Evolutionary conservation across 116 monocot species (phyloP), one percentile per base, ranked within the genome.

Genomic region (Phalaenopsis hybrid): DNA sequence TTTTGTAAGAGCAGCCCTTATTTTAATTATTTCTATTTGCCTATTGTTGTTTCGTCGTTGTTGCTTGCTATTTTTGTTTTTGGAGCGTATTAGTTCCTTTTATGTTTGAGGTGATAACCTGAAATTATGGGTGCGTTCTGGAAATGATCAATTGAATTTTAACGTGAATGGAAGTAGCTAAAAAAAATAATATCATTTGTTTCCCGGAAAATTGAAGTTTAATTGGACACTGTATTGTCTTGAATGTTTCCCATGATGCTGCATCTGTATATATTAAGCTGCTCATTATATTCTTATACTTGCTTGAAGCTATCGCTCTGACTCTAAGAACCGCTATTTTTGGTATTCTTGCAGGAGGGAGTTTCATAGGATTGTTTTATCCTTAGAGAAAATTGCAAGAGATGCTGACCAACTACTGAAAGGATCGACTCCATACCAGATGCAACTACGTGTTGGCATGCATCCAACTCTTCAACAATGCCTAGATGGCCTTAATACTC

Each of bases 351-450:
- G 65, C 76, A 90, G 90, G 88, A 88, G 86, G 69, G 87, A 88
- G 63, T 88, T 90, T 83, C 80, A 87, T 59, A 46, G 57, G 33
- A 82, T 88, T 90, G 85, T 84, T 34, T 67, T 75, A 20, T 81
- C 85, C 44, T 58, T 92, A 45, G 79, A 92, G 31, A 90, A 90
- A 85, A 88, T 87, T 78, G 74, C 80, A 72, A 58, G 81, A 43
- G 92, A 92, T 92, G 87, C 80, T 51, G 80, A 18, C 51, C 90
- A 92, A 61, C 57, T 88, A 37, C 50, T 92, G 28, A 87, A 80
- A 79, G 88, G 82, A 10, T 84, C 81, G 59, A 86, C 74, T 74
- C n/a, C 81, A 48, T 67, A 85, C 28, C 90, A 90, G 79, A 84
- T 88, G 90, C 88, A 83, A 82, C 59, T 84, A 79, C 79, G 77